These are phyloP conservation scores for Phoenix dactylifera DNA, from an alignment of 176 grass and related monocot species.

Conservation along the genomic window DNA sequence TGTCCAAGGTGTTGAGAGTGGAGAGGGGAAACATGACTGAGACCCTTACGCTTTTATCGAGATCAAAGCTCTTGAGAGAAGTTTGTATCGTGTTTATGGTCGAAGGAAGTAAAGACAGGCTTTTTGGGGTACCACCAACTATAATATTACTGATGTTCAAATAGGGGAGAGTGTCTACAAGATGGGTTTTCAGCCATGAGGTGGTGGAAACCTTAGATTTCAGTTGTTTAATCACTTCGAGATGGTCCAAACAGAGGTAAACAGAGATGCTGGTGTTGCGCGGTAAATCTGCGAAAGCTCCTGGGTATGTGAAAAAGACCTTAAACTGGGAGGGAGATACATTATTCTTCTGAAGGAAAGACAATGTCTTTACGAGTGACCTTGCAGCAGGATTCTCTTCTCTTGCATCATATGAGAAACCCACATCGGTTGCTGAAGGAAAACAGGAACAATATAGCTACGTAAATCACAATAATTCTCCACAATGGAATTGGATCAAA, in stretches of 20 bases:
- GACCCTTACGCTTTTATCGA: constrained; percentile 18
- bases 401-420: constrained; percentile 29
- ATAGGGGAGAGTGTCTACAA: constrained; percentile 9
- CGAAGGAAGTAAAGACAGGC: constrained; percentile 17
- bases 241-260: not conserved
- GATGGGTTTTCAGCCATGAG: constrained; percentile 8
- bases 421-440: constrained; percentile 39
- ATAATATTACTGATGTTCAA: constrained; percentile 34
- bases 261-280: not conserved
- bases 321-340: constrained; percentile 13
- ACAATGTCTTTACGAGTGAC: not conserved
- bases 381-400: constrained; percentile 3
- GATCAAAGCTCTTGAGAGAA: constrained; percentile 16
- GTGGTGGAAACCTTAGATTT: constrained; percentile 17
- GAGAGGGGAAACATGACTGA: constrained; percentile 39
- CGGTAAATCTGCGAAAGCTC: not conserved
- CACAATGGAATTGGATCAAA: too few relatives aligned
- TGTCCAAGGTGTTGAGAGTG: constrained; percentile 23
- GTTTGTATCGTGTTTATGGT: constrained; percentile 28
- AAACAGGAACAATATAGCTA: not conserved
- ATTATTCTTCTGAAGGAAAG: not conserved
- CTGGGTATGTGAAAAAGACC: constrained; percentile 7
- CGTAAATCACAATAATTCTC: too few relatives aligned
- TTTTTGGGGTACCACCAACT: constrained; percentile 17
- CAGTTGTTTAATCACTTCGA: not conserved